Percentiles rank a stretch among this genome's conserved stretches.
Evolutionary conservation across 148 eudicot species (phyloP).

Genomic region (Fallopia convolvulus): DNA sequence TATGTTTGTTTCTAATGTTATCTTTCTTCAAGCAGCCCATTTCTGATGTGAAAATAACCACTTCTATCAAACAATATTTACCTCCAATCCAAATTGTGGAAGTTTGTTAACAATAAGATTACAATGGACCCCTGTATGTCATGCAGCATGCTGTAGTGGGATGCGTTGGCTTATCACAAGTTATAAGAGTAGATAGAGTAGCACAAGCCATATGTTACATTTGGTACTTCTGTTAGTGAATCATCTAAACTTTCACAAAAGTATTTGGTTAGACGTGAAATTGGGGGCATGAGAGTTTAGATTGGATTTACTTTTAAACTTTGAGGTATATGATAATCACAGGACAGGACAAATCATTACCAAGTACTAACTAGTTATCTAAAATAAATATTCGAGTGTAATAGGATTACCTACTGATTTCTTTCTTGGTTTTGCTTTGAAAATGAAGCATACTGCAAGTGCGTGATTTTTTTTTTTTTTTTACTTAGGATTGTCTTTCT

Average conservation of each 20-base stretch:
- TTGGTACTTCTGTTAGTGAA: neutral
- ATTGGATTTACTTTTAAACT: neutral
- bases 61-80: neutral
- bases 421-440: neutral
- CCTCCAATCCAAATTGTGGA: neutral
- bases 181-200: neutral
- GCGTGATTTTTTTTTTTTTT: neutral
- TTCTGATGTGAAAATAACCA: neutral
- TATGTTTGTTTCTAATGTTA: constrained; percentile 1
- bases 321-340: neutral
- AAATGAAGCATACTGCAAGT: neutral
- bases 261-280: neutral
- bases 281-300: neutral
- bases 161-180: neutral
- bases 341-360: neutral
- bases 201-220: neutral
- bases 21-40: neutral
- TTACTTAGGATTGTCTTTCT: neutral
- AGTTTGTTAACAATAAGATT: neutral
- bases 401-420: neutral
- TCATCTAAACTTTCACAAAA: neutral
- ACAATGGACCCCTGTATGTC: neutral
- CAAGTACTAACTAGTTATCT: neutral
- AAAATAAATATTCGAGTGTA: neutral
- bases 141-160: neutral